Percentiles rank a stretch among this genome's conserved stretches.
These are phyloP conservation scores for Trichoderma reesei DNA, from an alignment of 495 filamentous ascomycete genomes.

Conservation along the genomic window DNA sequence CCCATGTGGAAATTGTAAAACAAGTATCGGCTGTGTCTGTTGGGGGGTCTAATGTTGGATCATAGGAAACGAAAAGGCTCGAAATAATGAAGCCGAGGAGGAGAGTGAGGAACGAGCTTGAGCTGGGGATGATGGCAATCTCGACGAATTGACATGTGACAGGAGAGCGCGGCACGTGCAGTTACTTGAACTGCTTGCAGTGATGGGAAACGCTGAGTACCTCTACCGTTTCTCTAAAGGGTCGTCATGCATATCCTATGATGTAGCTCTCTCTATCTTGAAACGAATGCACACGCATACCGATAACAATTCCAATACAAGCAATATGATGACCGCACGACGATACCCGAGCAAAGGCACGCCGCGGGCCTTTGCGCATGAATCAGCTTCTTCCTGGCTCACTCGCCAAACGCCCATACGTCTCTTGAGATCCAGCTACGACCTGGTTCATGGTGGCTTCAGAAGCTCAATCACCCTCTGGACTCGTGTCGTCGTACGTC, in stretches of 20 bases:
- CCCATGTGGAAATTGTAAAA: background rate
- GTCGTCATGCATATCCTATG: background rate
- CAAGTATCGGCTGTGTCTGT: background rate
- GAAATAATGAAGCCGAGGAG: background rate
- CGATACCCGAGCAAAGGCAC: background rate
- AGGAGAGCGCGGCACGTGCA: too few relatives aligned
- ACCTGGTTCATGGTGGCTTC: background rate
- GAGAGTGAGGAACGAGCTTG: too few relatives aligned
- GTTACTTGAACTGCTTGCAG: background rate
- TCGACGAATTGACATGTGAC: background rate
- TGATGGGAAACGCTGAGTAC: too few relatives aligned
- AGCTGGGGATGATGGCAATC: too few relatives aligned
- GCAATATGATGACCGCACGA: background rate
- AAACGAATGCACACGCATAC: background rate
- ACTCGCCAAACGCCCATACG: background rate
- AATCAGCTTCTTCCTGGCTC: background rate
- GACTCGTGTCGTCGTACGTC: background rate
- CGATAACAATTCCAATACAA: background rate
- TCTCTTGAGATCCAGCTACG: background rate
- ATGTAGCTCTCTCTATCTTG: background rate
- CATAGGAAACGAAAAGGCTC: background rate
- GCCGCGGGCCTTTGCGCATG: background rate
- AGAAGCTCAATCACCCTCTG: conserved; percentile 27
- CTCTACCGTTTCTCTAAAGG: too few relatives aligned
- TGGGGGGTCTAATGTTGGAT: background rate